Conservation (phyloP, 1,284 basidiomycete genomes). For the Papiliotrema fonsecae region DNA sequence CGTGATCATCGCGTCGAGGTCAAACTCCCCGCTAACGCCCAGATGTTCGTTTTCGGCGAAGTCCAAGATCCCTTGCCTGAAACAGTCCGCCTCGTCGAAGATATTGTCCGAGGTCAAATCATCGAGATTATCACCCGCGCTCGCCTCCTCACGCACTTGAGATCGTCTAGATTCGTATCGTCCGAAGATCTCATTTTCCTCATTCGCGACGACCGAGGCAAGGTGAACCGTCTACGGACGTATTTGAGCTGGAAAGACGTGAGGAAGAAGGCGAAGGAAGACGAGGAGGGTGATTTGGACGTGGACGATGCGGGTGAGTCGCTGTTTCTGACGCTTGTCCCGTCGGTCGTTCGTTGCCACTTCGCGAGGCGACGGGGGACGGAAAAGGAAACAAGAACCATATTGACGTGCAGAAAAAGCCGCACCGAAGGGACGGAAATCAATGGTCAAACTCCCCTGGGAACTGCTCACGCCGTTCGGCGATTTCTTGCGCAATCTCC, state of each 20-base stretch:
- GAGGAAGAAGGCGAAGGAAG: constrained; percentile 89
- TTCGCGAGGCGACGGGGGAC: neutral
- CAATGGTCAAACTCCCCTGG: constrained; percentile 94
- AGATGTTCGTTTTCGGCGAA: constrained; percentile 98
- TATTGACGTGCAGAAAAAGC: constrained; percentile 59
- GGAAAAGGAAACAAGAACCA: neutral
- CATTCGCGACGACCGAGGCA: constrained; percentile 88
- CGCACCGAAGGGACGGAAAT: constrained; percentile 79
- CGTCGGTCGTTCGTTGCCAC: neutral
- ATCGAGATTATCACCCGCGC: constrained; percentile 93
- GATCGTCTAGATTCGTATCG: constrained; percentile 77
- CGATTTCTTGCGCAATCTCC: constrained; percentile 61
- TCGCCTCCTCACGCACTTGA: constrained; percentile 70
- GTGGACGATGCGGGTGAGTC: constrained; percentile 28
- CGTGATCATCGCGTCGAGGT: neutral
- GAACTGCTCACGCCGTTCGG: constrained; percentile 88
- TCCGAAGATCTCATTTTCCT: constrained; percentile 96
- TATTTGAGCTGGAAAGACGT: constrained; percentile 99
- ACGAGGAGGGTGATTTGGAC: constrained; percentile 32
- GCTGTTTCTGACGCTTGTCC: neutral
- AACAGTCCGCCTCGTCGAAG: constrained; percentile 87
- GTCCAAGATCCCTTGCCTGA: constrained; percentile 83
- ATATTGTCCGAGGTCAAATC: constrained; percentile 89
- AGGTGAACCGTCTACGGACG: constrained; percentile 86
- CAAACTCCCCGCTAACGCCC: neutral